Base-by-base conservation (phyloP, 495 filamentous ascomycete species). In the Aspergillus nidulans region DNA sequence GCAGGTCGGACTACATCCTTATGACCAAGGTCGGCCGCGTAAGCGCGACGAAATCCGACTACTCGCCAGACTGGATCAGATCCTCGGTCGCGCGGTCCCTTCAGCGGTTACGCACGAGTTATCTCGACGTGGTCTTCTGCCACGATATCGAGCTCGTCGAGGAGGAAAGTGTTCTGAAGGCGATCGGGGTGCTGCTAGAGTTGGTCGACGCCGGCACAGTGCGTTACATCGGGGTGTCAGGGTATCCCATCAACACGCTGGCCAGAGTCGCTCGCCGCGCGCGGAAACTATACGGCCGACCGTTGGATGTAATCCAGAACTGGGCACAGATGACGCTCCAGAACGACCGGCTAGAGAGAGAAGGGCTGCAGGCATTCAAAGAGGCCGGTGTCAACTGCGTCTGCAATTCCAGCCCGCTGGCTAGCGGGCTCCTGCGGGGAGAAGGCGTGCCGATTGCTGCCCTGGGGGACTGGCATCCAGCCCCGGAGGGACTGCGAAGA, bases 271-370 rank as follows among this genome's bases (percentile, higher is more conserved):
- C 52, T 3, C 43, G 32, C 6, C 32, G 43, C 2, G 52, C 44
- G 1, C 20, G 43, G 18, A 2, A 41, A 3, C 1, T 39, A 2
- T 55, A 55, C 21, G 52, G 52, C 20, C 52, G 52, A 18, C 43
- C 43, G 5, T 13, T 55, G 9, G 52, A 55, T 30, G 52, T 55
- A 3, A 38, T 55, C 3, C 52, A 55, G 21, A 55, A 40, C n/a
- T 55, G 52, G 52, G 52, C 52, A 15, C 52, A 55, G 52, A 40
- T 55, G 43, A 55, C 52, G n/a, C 34, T 55, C 43, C 52, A 55
- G 52, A 55, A 55, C 19, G 44, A 55, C 23, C 26, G 43, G 6
- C 43, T 55, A 13, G 52, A 55, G 44, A 42, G 23, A 15, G 52
- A 55, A 7, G 52, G 52, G 5, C 23, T 55, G 43, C 43, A 28